phyloP scores from a whole-genome alignment of 2,329 filamentous ascomycete genomes.

The Trichophyton schoenleinii region DNA sequence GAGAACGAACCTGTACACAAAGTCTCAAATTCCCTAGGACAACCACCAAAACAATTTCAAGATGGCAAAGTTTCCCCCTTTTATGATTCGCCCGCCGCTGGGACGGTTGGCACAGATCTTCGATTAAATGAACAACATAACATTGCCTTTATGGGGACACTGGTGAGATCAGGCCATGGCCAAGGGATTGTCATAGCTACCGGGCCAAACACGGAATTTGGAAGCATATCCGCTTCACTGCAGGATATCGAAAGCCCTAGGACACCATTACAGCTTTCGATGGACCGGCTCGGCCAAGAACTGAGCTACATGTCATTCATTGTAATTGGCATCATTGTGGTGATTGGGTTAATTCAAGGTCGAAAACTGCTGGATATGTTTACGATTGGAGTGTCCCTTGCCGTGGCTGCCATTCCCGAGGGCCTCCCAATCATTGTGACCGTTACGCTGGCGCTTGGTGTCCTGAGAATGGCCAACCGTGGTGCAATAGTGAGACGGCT shows the following conservation, averaged over 20 bases:
- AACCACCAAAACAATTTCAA: slow-evolving; percentile 22
- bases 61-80: slow-evolving; percentile 34
- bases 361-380: slow-evolving; percentile 89
- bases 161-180: slow-evolving; percentile 88
- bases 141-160: slow-evolving; percentile 94
- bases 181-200: slow-evolving; percentile 97
- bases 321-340: slow-evolving; percentile 83
- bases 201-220: slow-evolving; percentile 86
- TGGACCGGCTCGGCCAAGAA: slow-evolving; percentile 95
- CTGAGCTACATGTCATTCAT: slow-evolving; percentile 93
- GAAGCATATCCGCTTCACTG: slow-evolving; percentile 85
- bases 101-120: slow-evolving; percentile 51
- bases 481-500: slow-evolving; percentile 91
- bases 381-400: slow-evolving; percentile 90
- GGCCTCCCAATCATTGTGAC: slow-evolving; percentile 97
- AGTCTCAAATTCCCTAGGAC: slow-evolving; percentile 48
- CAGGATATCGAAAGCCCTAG: slow-evolving; percentile 91
- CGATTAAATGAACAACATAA: slow-evolving; percentile 67
- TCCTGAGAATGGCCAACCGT: slow-evolving; percentile 88
- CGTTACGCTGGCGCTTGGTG: slow-evolving; percentile 85
- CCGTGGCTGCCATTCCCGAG: slow-evolving; percentile 91
- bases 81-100: slow-evolving; percentile 46
- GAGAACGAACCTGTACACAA: slow-evolving; percentile 90
- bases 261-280: slow-evolving; percentile 85
- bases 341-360: slow-evolving; percentile 82